These are phyloP conservation scores for Primulina huaijiensis DNA, from an alignment of 257 asterid genomes.

Conservation along the genomic window DNA sequence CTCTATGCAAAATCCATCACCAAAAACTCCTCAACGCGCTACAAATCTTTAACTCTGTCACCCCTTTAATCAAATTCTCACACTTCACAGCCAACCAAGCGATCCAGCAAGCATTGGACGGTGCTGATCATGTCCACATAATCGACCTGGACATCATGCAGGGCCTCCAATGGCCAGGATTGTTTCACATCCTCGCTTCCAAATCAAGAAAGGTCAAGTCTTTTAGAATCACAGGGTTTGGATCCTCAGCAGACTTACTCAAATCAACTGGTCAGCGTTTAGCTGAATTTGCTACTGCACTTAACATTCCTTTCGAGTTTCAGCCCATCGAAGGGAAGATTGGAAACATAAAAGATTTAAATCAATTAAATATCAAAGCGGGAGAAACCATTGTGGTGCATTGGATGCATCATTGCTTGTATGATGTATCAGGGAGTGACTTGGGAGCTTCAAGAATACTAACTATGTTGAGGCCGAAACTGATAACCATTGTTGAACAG, in stretches of 20 bases:
- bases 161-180: slow-evolving; percentile 97
- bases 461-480: slow-evolving; percentile 51
- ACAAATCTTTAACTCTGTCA: slow-evolving; percentile 69
- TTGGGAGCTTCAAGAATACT: slow-evolving; percentile 48
- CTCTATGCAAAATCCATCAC: slow-evolving; percentile 42
- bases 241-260: slow-evolving; percentile 62
- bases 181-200: slow-evolving; percentile 80
- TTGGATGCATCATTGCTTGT: slow-evolving; percentile 90
- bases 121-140: slow-evolving; percentile 83
- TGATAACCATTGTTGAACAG: slow-evolving; percentile 78
- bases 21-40: slow-evolving; percentile 65
- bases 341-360: slow-evolving; percentile 47
- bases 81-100: slow-evolving; percentile 97
- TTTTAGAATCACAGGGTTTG: slow-evolving; percentile 68
- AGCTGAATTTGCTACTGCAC: slow-evolving; percentile 67
- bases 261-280: slow-evolving; percentile 67
- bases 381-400: slow-evolving; percentile 75
- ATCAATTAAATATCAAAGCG: slow-evolving; percentile 38
- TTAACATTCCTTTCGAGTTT: slow-evolving; percentile 70
- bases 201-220: slow-evolving; percentile 51
- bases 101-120: slow-evolving; percentile 70
- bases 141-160: slow-evolving; percentile 96
- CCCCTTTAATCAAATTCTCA: slow-evolving; percentile 81
- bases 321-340: slow-evolving; percentile 65
- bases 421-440: slow-evolving; percentile 81